Base-by-base conservation (phyloP, 495 filamentous ascomycete species). In the Tricharina praecox region DNA sequence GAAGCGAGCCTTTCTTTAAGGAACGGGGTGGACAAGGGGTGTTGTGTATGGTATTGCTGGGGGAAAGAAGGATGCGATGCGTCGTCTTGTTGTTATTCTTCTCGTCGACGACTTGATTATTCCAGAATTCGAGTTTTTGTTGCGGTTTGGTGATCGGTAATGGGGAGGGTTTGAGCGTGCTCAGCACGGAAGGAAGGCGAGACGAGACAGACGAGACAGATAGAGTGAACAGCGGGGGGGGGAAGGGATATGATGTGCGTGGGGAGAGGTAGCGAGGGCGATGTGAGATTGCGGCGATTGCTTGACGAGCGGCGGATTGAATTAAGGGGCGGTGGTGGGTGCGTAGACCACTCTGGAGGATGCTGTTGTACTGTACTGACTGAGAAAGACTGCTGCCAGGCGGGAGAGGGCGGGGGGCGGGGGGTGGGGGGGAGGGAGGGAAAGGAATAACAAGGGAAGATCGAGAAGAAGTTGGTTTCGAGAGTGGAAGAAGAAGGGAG, bases 151-250 rank as follows among this genome's bases (percentile, higher is more conserved):
- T 43, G 2, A 11, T 40, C n/a, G n/a, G n/a, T 40, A 9, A 16
- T 40, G 20, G 21, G 13, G 19, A 24, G 40, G 40, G 40, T 25
- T 8, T 18, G 43, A 23, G 35, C 43, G 43, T 46, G 43, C 43
- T 46, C 43, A 46, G 43, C 43, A 48, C 45, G n/a, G 35, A 47
- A 20, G 23, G 35, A 39, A 48, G 34, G 23, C 45, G 24, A 48
- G 23, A 24, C 19, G n/a, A n/a, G n/a, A n/a, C 41, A 44, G 41
- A 25, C 41, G 19, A 23, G 28, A 13, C 44, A 47, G 44, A 23
- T 21, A 15, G 18, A 3, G 18, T 10, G 20, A 38, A 39, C 32
- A 23, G 45, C 23, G 15, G 25, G n/a, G 11, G 18, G n/a, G n/a
- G n/a, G n/a, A n/a, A n/a, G n/a, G n/a, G n/a, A n/a, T n/a, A n/a